Conservation (phyloP, 202 grass and related monocot species). For the Dendrocalamus latiflorus region DNA sequence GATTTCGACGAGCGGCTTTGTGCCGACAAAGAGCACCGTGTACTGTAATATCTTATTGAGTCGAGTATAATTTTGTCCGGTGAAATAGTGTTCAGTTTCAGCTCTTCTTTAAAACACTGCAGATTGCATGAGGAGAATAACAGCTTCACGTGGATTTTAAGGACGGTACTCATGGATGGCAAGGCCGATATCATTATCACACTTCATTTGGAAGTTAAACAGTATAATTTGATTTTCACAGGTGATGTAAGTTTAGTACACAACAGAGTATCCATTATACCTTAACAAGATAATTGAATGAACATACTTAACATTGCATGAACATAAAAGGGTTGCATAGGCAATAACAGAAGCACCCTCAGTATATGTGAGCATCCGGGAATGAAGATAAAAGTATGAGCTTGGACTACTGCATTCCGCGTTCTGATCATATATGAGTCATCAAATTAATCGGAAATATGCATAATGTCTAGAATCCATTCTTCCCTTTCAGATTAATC, state of each 20-base stretch:
- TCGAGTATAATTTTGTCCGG: constrained; percentile 21
- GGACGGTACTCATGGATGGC: not conserved
- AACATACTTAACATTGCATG: not conserved
- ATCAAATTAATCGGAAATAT: not conserved
- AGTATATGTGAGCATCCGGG: not conserved
- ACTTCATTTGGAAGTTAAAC: not conserved
- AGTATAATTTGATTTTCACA: constrained; percentile 13
- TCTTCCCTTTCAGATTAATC: constrained; percentile 88
- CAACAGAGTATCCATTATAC: not conserved
- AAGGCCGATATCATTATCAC: not conserved
- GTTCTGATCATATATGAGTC: not conserved
- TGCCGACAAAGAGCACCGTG: not conserved
- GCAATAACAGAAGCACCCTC: not conserved
- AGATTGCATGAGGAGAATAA: not conserved
- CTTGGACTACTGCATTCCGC: not conserved
- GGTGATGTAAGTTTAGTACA: constrained; percentile 11
- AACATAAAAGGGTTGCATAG: not conserved
- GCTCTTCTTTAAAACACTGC: not conserved
- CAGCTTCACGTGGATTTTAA: not conserved
- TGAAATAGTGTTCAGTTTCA: not conserved
- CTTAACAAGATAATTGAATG: not conserved
- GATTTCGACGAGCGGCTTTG: not conserved
- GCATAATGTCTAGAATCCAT: constrained; percentile 34
- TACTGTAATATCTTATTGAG: not conserved
- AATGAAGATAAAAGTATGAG: constrained; percentile 13